These are phyloP conservation scores for Eucalyptus albens DNA, from an alignment of 345 rosid species.

Conservation along the genomic window DNA sequence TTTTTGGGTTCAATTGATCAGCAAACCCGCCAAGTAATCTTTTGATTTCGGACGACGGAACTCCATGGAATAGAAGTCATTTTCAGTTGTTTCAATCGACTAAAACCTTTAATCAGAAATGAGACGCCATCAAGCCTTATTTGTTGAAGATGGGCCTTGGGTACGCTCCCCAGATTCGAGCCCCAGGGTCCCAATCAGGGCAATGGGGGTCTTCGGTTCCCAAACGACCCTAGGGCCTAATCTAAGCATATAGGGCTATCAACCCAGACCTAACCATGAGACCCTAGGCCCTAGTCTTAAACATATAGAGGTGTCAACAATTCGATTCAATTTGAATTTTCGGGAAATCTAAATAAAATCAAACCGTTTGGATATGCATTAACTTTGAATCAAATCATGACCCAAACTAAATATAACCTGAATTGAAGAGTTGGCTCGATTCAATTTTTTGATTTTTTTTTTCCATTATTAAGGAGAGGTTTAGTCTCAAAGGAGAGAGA, in stretches of 20 bases:
- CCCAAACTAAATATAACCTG: no score
- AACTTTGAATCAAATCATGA: no score
- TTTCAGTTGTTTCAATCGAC: background rate
- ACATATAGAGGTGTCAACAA: no score
- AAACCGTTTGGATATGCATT: background rate
- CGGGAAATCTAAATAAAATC: rapidly evolving
- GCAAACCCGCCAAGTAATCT: background rate
- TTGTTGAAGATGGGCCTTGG: background rate
- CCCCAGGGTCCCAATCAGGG: background rate
- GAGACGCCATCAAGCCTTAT: background rate
- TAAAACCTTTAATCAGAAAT: background rate
- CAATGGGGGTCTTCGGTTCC: background rate
- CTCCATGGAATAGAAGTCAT: background rate
- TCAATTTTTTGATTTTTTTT: no score
- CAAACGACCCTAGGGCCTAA: background rate
- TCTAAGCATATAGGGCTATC: background rate
- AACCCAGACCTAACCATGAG: rapidly evolving
- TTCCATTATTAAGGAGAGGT: background rate
- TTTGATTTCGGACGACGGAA: background rate
- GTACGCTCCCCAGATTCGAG: background rate
- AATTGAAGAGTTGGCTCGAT: no score
- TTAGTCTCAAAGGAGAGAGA: background rate
- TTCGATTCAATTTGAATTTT: no score
- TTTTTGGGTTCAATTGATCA: background rate
- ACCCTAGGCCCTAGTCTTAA: background rate